phyloP scores from a whole-genome alignment of 495 filamentous ascomycete genomes.

The Talaromyces ruber region DNA sequence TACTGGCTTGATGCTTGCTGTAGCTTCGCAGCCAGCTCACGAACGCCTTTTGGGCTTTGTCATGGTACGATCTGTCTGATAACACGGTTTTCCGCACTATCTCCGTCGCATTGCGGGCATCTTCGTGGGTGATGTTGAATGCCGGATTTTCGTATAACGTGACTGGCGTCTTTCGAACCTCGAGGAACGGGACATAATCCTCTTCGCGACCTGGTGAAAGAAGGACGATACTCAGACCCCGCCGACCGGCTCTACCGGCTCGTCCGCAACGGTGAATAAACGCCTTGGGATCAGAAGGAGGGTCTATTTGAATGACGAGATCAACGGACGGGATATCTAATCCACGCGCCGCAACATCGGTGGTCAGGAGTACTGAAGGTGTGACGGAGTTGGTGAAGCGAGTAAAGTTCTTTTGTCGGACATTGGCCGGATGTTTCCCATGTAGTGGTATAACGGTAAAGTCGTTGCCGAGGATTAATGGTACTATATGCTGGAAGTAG shows the following conservation, averaged over 20 bases:
- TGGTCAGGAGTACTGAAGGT: slow-evolving; percentile 78
- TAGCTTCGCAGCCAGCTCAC: slow-evolving; percentile 89
- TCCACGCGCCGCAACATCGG: slow-evolving; percentile 76
- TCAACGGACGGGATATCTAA: slow-evolving; percentile 94
- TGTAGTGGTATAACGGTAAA: slow-evolving; percentile 74
- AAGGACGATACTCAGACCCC: slow-evolving; percentile 76
- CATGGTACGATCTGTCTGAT: slow-evolving; percentile 73
- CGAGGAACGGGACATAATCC: slow-evolving; percentile 81
- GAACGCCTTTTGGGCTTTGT: slow-evolving; percentile 83
- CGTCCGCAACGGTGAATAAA: slow-evolving; percentile 94
- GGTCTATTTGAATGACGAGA: slow-evolving; percentile 86
- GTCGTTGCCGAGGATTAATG: slow-evolving; percentile 46
- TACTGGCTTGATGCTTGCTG: slow-evolving; percentile 79
- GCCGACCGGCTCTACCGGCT: slow-evolving; percentile 80
- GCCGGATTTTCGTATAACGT: slow-evolving; percentile 43
- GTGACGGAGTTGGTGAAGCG: slow-evolving; percentile 58
- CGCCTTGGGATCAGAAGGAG: slow-evolving; percentile 84
- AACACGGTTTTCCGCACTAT: slow-evolving; percentile 53
- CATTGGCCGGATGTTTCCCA: slow-evolving; percentile 75
- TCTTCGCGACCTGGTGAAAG: slow-evolving; percentile 77
- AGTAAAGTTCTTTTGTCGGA: slow-evolving; percentile 71
- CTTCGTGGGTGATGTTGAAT: slow-evolving; percentile 42
- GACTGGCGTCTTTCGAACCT: slow-evolving; percentile 84
- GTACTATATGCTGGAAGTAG: slow-evolving; percentile 74
- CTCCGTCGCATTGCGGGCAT: slow-evolving; percentile 42